Conservation (phyloP, 371 early-diverging fungal genomes). For the Entomophthora muscae region DNA sequence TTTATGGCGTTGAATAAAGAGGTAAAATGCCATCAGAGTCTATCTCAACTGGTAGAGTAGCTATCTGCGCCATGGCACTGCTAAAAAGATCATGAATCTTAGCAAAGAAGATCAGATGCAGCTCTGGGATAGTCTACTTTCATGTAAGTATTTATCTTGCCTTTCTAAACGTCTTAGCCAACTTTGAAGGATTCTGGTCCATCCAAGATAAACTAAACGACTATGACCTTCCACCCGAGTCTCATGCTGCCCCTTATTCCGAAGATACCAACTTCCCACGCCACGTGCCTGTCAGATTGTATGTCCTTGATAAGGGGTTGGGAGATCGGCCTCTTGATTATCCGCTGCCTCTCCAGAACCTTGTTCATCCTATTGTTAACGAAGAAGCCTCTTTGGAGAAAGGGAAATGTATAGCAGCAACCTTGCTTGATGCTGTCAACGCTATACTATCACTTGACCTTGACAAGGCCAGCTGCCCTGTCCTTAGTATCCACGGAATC, state of each 20-base stretch:
- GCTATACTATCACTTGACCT: neutral
- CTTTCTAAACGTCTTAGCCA: neutral
- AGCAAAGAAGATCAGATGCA: slow-evolving; percentile 1
- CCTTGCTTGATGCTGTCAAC: neutral
- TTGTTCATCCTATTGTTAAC: neutral
- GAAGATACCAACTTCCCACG: neutral
- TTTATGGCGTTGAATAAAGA: slow-evolving; percentile 2
- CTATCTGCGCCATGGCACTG: neutral
- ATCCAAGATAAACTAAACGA: neutral
- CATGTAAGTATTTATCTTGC: neutral
- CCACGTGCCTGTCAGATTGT: neutral
- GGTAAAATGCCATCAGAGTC: neutral
- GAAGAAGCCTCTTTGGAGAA: neutral
- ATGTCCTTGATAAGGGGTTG: neutral
- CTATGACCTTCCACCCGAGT: neutral
- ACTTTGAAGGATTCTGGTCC: neutral
- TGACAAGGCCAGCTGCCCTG: neutral
- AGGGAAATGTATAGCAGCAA: neutral
- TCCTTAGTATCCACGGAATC: neutral
- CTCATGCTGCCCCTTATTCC: neutral
- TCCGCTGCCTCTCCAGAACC: neutral
- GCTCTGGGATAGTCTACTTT: neutral
- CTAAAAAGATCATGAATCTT: slow-evolving; percentile 5
- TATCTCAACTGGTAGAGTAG: neutral
- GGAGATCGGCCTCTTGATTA: neutral